Percentiles rank a stretch among this genome's conserved stretches.
phyloP scores from a whole-genome alignment of 2,329 filamentous ascomycete genomes.

The Apiospora malaysiana region DNA sequence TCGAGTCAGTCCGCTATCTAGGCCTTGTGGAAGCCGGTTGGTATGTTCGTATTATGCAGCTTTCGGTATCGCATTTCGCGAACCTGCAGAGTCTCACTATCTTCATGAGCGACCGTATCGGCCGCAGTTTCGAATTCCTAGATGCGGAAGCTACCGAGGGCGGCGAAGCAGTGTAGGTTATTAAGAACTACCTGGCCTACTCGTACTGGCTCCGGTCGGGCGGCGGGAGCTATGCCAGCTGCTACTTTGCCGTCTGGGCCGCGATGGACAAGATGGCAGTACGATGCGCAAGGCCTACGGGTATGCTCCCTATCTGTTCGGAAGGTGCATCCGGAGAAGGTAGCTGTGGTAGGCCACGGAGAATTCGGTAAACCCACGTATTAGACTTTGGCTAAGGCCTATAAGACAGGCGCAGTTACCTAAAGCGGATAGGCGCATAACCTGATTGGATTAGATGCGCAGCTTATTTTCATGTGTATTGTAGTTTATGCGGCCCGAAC shows the following conservation, averaged over 20 bases:
- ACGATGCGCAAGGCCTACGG: background rate
- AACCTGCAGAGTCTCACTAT: background rate
- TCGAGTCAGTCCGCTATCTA: background rate
- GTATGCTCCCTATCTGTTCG: background rate
- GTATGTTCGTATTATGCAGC: background rate
- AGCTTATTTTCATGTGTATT: background rate
- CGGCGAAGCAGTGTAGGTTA: background rate
- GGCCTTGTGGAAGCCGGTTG: background rate
- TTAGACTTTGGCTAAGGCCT: background rate
- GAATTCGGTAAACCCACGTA: background rate
- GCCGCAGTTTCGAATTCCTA: background rate
- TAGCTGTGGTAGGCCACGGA: background rate
- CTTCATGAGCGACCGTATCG: background rate
- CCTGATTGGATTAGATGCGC: background rate
- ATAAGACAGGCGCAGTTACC: background rate
- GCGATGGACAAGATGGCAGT: background rate
- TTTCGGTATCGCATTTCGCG: background rate
- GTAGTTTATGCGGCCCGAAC: background rate
- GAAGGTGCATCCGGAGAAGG: background rate
- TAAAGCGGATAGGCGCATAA: background rate
- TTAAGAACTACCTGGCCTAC: background rate
- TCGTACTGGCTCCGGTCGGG: background rate
- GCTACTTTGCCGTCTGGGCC: background rate
- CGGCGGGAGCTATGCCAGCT: background rate
- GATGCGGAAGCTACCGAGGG: background rate